A percentile compares a stretch with the other conserved stretches of the same genome.
phyloP scores from a whole-genome alignment of 1,284 basidiomycete genomes.

The Dichomitus squalens region DNA sequence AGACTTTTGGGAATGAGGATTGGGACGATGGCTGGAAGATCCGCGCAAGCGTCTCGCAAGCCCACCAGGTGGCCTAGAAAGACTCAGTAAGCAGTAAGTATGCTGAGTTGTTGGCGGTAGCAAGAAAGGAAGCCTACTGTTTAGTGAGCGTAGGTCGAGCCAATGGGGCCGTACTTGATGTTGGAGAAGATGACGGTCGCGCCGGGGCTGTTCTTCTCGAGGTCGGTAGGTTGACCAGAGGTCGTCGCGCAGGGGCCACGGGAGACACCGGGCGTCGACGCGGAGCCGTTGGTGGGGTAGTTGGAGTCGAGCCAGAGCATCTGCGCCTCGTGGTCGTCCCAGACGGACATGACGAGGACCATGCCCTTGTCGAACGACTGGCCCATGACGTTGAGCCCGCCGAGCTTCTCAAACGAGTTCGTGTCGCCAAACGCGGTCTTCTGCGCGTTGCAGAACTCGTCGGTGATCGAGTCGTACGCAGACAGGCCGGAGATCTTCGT shows the following conservation, averaged over 20 bases:
- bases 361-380: slow-evolving; percentile 48
- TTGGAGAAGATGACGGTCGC: slow-evolving; percentile 56
- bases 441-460: slow-evolving; percentile 40
- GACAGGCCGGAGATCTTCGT: slow-evolving; percentile 44
- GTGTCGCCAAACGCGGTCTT: slow-evolving; percentile 42
- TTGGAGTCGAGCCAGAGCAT: slow-evolving; percentile 65
- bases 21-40: neutral
- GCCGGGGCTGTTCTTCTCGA: slow-evolving; percentile 43
- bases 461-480: slow-evolving; percentile 40
- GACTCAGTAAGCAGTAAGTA: too few species aligned
- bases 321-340: slow-evolving; percentile 57
- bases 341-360: slow-evolving; percentile 56
- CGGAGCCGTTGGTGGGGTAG: slow-evolving; percentile 47
- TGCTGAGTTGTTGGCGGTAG: neutral
- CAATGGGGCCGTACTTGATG: slow-evolving; percentile 58
- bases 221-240: slow-evolving; percentile 47
- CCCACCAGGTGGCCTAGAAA: neutral
- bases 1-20: neutral
- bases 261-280: slow-evolving; percentile 48
- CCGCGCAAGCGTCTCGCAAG: neutral
- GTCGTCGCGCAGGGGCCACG: slow-evolving; percentile 54
- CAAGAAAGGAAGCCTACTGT: neutral
- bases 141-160: slow-evolving; percentile 42
- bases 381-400: slow-evolving; percentile 47
- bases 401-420: slow-evolving; percentile 36